Conservation (phyloP, 169 alveolate genomes). For the Plasmodium gaboni region DNA sequence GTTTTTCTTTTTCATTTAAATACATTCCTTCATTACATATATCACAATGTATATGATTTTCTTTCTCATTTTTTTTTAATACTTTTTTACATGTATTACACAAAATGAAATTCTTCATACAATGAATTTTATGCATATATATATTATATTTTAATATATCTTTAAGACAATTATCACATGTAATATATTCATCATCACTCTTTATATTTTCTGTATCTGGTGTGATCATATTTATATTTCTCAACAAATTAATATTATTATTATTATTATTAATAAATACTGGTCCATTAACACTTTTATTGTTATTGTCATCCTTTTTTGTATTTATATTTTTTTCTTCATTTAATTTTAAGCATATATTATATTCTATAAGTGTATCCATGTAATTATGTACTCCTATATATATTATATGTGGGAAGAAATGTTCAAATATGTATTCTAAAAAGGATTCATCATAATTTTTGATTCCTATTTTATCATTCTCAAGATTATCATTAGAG, state of each 20-base stretch:
- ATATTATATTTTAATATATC: slow-evolving; percentile 37
- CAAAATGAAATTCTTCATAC: slow-evolving; percentile 38
- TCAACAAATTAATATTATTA: not conserved
- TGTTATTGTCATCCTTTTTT: not conserved
- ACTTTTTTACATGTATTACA: slow-evolving; percentile 58
- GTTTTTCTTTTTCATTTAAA: slow-evolving; percentile 15
- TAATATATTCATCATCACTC: not conserved
- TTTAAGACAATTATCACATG: slow-evolving; percentile 54
- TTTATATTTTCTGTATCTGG: not conserved
- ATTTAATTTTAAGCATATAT: slow-evolving; percentile 14
- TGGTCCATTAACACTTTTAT: not conserved
- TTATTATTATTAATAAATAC: not conserved
- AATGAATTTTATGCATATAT: slow-evolving; percentile 53
- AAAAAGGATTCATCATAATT: slow-evolving; percentile 8
- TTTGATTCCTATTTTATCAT: not conserved
- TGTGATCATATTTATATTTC: not conserved
- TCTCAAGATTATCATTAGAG: too few relatives aligned
- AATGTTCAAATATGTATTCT: slow-evolving; percentile 50
- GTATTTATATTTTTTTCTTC: not conserved
- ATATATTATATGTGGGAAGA: slow-evolving; percentile 52
- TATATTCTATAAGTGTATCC: slow-evolving; percentile 24
- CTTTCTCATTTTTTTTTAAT: slow-evolving; percentile 23
- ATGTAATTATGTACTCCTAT: slow-evolving; percentile 9
- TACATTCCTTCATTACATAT: slow-evolving; percentile 62
- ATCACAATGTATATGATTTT: slow-evolving; percentile 52